These are phyloP conservation scores for Aspergillus ochraceoroseus DNA, from an alignment of 2,329 filamentous ascomycete species.

Conservation along the genomic window DNA sequence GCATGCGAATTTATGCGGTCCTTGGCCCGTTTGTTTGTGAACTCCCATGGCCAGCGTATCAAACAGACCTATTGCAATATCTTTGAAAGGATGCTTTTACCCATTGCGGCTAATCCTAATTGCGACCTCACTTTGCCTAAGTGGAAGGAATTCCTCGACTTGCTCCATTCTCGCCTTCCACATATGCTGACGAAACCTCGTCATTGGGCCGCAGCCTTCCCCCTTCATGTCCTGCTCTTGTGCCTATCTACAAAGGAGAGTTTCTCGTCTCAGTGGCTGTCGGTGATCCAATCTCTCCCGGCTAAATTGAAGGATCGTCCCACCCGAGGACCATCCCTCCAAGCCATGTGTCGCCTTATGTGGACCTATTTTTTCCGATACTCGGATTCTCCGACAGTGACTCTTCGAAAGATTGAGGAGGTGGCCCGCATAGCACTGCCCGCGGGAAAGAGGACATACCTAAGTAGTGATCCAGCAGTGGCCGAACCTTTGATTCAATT, in stretches of 20 bases:
- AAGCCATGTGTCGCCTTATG: conserved; percentile 81
- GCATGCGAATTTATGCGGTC: conserved; percentile 85
- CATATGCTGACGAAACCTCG: conserved; percentile 88
- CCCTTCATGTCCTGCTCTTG: conserved; percentile 77
- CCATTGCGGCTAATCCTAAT: conserved; percentile 74
- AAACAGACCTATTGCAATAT: conserved; percentile 95
- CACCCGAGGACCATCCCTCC: conserved; percentile 72
- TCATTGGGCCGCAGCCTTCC: conserved; percentile 86
- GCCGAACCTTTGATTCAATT: conserved; percentile 89
- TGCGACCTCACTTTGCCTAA: conserved; percentile 73
- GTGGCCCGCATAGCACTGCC: conserved; percentile 80
- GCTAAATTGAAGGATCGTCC: conserved; percentile 77
- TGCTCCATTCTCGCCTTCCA: conserved; percentile 70
- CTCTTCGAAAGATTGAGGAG: conserved; percentile 79
- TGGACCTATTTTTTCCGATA: conserved; percentile 93
- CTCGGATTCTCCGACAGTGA: conserved; percentile 63
- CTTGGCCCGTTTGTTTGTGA: conserved; percentile 74
- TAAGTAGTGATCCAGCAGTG: conserved; percentile 77
- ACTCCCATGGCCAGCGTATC: conserved; percentile 79
- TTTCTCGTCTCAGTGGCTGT: conserved; percentile 81
- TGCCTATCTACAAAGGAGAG: conserved; percentile 82
- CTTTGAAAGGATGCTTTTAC: conserved; percentile 77
- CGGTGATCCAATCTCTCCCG: conserved; percentile 71
- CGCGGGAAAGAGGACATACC: conserved; percentile 69
- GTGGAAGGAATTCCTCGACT: conserved; percentile 80